Evolutionary conservation across 208 protist species (phyloP), one percentile per base, ranked within the genome.

Genomic region (Acanthamoeba healyi): DNA sequence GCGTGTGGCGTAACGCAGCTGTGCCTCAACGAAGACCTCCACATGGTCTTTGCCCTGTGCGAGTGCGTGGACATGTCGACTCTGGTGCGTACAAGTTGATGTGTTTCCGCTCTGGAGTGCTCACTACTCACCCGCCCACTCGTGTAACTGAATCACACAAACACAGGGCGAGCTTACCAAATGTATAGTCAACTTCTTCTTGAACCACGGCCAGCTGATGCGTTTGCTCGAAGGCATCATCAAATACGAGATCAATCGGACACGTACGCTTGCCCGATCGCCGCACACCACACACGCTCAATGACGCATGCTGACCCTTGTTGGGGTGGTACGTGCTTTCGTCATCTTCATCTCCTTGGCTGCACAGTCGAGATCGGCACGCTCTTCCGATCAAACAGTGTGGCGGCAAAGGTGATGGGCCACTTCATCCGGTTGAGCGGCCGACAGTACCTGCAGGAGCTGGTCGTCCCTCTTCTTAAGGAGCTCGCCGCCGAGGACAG

Each of bases 331-430:
- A 7, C 26, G 29, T 58, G 4, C 10, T 32, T 12, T 42, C 26
- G 2, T 61, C n/a, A n/a, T n/a, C n/a, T n/a, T n/a, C n/a, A n/a
- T n/a, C n/a, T n/a, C n/a, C n/a, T n/a, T n/a, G n/a, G n/a, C n/a
- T n/a, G n/a, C n/a, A 19, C n/a, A 90, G 84, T 90, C 2, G 84
- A 90, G 49, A 63, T 90, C 56, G 58, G 84, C 17, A 90, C 84
- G 4, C 84, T 90, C 19, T 90, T 90, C 40, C 84, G 84, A 32
- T 24, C 84, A 3, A 90, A 90, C 36, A 90, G 84, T 70, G 42
- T 90, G 17, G 84, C 84, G 5, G 84, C 84, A 49, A 90, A 90
- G 58, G 58, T 44, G 46, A 15, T 90, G 56, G 84, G 84, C n/a
- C 84, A 90, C 58, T 90, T 72, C 84, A 90, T 90, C 22, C 46